These are phyloP conservation scores for Apiotrichum mycotoxinovorans DNA, from an alignment of 1,284 basidiomycete genomes.

Conservation along the genomic window DNA sequence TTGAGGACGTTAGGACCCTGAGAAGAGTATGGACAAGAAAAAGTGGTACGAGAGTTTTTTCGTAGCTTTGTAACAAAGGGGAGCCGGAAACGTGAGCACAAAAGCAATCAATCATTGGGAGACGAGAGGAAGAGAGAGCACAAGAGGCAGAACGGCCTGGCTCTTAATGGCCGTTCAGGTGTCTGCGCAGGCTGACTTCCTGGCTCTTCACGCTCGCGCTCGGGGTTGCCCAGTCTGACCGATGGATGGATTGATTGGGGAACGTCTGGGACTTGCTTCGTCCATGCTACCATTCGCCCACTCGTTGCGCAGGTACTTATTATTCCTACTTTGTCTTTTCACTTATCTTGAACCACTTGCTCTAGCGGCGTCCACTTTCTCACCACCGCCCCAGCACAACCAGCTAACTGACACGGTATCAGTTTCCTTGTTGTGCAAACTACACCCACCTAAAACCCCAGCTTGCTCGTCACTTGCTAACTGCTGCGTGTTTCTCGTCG, in stretches of 20 bases:
- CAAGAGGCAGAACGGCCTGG: too few species aligned
- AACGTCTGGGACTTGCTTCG: background rate
- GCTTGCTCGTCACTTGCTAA: background rate
- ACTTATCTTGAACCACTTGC: background rate
- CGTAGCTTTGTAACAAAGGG: too few species aligned
- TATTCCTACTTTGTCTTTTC: background rate
- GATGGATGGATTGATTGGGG: too few species aligned
- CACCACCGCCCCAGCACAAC: background rate
- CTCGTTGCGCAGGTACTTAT: too few species aligned
- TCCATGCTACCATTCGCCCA: background rate
- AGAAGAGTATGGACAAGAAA: background rate
- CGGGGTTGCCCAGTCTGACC: too few species aligned
- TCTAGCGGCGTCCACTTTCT: background rate
- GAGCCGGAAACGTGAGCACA: too few species aligned
- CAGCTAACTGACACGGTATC: background rate
- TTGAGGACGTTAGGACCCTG: conserved; percentile 1
- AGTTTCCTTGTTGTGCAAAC: background rate
- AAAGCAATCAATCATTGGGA: too few species aligned
- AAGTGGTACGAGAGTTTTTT: conserved; percentile 8
- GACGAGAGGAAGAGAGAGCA: too few species aligned
- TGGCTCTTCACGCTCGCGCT: too few species aligned
- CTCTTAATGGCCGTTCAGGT: too few species aligned
- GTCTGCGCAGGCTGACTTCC: too few species aligned
- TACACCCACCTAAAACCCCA: too few species aligned
- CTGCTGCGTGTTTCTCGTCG: background rate